Percentiles rank a stretch among this genome's conserved stretches.
phyloP scores from a whole-genome alignment of 352 stramenopile species.

The Pythium utonaiense region DNA sequence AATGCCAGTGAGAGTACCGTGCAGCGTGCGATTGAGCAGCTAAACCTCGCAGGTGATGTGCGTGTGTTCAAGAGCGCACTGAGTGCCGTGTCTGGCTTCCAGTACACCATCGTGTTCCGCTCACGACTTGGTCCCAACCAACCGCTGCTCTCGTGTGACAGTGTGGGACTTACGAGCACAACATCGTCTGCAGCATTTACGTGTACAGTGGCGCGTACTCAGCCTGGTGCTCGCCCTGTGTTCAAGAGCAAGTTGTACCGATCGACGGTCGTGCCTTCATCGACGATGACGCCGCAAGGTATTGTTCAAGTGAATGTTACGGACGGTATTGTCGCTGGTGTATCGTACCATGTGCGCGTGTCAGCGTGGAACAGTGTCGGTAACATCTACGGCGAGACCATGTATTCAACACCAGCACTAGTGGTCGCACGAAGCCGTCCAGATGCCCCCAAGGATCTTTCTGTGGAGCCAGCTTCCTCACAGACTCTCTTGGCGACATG shows the following conservation, averaged over 20 bases:
- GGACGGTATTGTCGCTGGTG: constrained; percentile 20
- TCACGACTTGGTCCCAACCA: constrained; percentile 51
- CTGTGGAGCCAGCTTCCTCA: constrained; percentile 34
- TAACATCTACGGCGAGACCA: constrained; percentile 73
- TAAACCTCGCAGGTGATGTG: constrained; percentile 43
- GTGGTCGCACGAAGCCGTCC: constrained; percentile 33
- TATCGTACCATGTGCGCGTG: constrained; percentile 86
- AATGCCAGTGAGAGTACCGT: constrained; percentile 57
- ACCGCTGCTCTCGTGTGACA: constrained; percentile 51
- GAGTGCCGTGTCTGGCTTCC: constrained; percentile 32
- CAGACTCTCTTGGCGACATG: constrained; percentile 44
- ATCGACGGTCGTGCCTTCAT: constrained; percentile 43
- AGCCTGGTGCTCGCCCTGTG: constrained; percentile 48
- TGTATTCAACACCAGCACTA: constrained; percentile 76
- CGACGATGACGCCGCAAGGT: constrained; percentile 20
- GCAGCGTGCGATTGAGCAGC: constrained; percentile 40
- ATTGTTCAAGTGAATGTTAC: constrained; percentile 34
- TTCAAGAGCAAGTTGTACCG: constrained; percentile 79
- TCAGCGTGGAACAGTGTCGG: constrained; percentile 93
- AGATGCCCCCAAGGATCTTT: constrained; percentile 45
- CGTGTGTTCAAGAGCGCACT: constrained; percentile 56
- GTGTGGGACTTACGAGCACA: constrained; percentile 43
- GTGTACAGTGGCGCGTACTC: constrained; percentile 33
- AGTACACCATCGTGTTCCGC: constrained; percentile 69
- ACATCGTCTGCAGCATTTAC: constrained; percentile 23